Evolutionary conservation across 2,329 filamentous ascomycete genomes (phyloP).

Genomic region (Xylariaceae sp.): DNA sequence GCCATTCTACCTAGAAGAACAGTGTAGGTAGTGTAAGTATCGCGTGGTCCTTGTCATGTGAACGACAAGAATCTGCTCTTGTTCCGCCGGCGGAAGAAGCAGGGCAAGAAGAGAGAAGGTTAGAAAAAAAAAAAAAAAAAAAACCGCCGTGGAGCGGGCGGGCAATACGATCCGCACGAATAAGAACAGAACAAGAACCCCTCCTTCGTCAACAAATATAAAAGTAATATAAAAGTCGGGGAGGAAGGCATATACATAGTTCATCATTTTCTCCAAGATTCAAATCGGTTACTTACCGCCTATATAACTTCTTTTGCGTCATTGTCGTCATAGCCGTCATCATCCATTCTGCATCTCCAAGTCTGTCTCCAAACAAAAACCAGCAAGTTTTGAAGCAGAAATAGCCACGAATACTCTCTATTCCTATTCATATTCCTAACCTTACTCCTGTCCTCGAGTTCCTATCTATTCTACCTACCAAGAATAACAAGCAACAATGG

Average conservation of each 20-base stretch:
- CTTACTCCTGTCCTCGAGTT: not conserved
- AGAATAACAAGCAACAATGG: constrained; percentile 5
- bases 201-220: not conserved
- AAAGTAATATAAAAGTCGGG: not conserved
- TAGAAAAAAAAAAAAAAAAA: not conserved
- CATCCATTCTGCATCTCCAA: not conserved
- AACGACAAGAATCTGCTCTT: constrained; percentile 10
- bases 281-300: not conserved
- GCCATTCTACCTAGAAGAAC: constrained; percentile 6
- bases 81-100: constrained; percentile 12
- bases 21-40: constrained; percentile 5
- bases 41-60: constrained; percentile 12
- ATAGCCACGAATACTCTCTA: not conserved
- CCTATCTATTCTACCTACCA: not conserved
- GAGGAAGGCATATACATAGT: not conserved
- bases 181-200: not conserved
- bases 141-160: not conserved
- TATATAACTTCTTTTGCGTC: not conserved
- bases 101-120: not conserved
- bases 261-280: not conserved
- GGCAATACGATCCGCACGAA: not conserved
- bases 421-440: not conserved
- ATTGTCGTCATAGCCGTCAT: not conserved
- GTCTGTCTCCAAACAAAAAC: not conserved
- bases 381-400: not conserved